phyloP scores from a whole-genome alignment of 2,329 filamentous ascomycete species.

The Xylaria hypoxylon region DNA sequence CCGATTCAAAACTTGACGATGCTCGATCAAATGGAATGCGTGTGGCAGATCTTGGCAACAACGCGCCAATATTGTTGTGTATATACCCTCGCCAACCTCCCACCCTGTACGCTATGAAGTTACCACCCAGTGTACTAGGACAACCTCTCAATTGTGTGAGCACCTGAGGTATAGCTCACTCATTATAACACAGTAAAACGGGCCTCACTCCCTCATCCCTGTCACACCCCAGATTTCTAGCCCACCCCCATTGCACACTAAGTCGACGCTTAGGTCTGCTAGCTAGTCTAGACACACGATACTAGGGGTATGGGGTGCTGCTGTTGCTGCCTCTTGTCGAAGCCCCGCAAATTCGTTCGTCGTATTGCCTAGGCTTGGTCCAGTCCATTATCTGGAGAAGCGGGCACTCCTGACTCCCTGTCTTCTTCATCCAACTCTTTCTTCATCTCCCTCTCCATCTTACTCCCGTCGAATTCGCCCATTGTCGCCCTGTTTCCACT shows the following conservation, averaged over 20 bases:
- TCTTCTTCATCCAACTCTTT: conserved; percentile 41
- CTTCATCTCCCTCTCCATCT: conserved; percentile 38
- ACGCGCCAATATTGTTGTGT: conserved; percentile 7
- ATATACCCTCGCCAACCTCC: conserved; percentile 26
- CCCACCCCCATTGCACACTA: conserved; percentile 27
- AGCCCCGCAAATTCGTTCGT: conserved; percentile 34
- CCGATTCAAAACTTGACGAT: conserved; percentile 15
- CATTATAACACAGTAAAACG: conserved; percentile 9
- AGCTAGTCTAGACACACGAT: conserved; percentile 22
- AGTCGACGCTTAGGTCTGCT: conserved; percentile 25
- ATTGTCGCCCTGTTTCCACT: conserved; percentile 12
- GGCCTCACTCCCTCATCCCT: conserved; percentile 28
- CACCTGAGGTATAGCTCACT: conserved; percentile 1
- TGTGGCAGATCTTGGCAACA: conserved; percentile 37
- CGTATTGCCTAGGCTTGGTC: conserved; percentile 6
- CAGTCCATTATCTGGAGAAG: conserved; percentile 38
- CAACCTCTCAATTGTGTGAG: neutral
- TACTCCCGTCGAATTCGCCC: conserved; percentile 34
- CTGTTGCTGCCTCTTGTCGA: conserved; percentile 13
- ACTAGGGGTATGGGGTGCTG: conserved; percentile 29
- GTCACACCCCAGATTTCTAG: conserved; percentile 39
- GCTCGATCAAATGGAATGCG: conserved; percentile 36
- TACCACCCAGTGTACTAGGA: conserved; percentile 6
- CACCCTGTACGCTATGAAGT: conserved; percentile 4
- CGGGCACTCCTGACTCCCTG: conserved; percentile 46